Evolutionary conservation across 805 yeast genomes (phyloP).

Genomic region (Starmerella vitae): DNA sequence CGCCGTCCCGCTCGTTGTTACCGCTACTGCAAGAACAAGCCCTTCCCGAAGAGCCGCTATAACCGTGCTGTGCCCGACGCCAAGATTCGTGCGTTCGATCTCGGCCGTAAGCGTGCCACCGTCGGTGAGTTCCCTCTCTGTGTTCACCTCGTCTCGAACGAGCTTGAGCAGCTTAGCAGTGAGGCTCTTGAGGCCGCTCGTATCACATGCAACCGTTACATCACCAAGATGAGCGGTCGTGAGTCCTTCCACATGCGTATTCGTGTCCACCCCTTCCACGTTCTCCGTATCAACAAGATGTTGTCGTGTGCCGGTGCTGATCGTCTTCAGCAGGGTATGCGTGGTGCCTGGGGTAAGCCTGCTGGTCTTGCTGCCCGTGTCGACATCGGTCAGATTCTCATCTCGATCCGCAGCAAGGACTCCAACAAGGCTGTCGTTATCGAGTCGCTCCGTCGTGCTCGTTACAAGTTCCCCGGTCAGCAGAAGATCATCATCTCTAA

Average conservation of each 20-base stretch:
- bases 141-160: slow-evolving; percentile 98
- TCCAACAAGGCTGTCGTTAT: slow-evolving; percentile 92
- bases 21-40: slow-evolving; percentile 99
- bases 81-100: slow-evolving; percentile 97
- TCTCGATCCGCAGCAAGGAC: slow-evolving; percentile 98
- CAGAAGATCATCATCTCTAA: slow-evolving; percentile 97
- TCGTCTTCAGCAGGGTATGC: slow-evolving; percentile 99
- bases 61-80: slow-evolving; percentile 99
- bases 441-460: slow-evolving; percentile 99
- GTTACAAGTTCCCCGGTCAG: slow-evolving; percentile 99
- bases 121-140: slow-evolving; percentile 99
- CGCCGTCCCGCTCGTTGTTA: slow-evolving; percentile 99
- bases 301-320: slow-evolving; percentile 99
- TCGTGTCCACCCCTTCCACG: slow-evolving; percentile 99
- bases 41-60: slow-evolving; percentile 99
- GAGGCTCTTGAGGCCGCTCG: slow-evolving; percentile 99
- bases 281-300: slow-evolving; percentile 99
- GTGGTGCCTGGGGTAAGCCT: slow-evolving; percentile 99
- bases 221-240: slow-evolving; percentile 95
- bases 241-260: slow-evolving; percentile 99
- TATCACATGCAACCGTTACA: slow-evolving; percentile 99
- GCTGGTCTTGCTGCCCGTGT: slow-evolving; percentile 99
- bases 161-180: slow-evolving; percentile 96
- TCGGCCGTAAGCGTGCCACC: slow-evolving; percentile 99
- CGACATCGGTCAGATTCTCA: slow-evolving; percentile 93